Percentiles rank a stretch among this genome's conserved stretches.
Evolutionary conservation across 164 flowering plant genomes (phyloP).

Genomic region (Houttuynia cordata): DNA sequence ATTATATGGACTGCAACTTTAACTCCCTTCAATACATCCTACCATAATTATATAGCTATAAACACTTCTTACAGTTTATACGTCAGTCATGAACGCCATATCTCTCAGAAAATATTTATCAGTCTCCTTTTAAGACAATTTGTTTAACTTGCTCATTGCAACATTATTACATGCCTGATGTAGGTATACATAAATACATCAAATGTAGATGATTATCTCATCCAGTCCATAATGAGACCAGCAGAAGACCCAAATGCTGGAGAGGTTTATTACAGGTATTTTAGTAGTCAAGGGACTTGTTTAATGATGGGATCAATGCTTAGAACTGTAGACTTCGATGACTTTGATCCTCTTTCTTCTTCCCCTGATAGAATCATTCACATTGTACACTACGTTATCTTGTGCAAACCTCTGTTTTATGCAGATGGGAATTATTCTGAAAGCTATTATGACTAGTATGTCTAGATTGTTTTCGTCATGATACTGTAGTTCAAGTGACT

Average conservation of each 20-base stretch:
- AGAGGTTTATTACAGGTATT: constrained; percentile 91
- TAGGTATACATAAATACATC: constrained; percentile 77
- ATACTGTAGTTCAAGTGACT: too few species aligned
- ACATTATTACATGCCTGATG: not conserved
- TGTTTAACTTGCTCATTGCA: not conserved
- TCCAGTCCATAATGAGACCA: constrained; percentile 73
- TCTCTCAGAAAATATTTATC: not conserved
- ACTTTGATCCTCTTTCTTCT: not conserved
- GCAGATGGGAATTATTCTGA: too few species aligned
- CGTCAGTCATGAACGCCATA: too few species aligned
- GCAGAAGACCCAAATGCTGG: constrained; percentile 92
- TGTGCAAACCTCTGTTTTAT: too few species aligned
- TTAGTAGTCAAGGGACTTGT: not conserved
- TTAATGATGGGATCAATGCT: not conserved
- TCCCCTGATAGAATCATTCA: too few species aligned
- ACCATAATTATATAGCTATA: too few species aligned
- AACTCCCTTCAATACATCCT: too few species aligned
- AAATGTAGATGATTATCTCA: constrained; percentile 94
- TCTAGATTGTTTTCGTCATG: too few species aligned
- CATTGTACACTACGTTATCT: too few species aligned
- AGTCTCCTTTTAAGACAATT: not conserved
- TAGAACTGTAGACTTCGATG: not conserved
- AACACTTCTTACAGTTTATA: too few species aligned
- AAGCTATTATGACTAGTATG: too few species aligned
- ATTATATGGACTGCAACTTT: too few species aligned